Conservation (phyloP, 306 rosid species). For the Senna siamea region DNA sequence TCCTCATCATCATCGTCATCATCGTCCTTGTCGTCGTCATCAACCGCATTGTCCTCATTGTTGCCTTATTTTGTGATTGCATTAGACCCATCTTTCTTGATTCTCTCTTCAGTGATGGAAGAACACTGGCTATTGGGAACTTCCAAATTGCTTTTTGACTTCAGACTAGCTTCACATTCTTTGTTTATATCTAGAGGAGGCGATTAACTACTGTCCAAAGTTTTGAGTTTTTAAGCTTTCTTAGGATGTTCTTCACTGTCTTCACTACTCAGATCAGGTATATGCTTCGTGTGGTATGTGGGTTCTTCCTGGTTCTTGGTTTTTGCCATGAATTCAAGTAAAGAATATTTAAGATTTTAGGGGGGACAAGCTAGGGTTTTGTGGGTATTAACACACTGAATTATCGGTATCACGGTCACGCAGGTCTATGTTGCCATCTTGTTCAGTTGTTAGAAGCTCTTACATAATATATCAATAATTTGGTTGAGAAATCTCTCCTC, state of each 20-base stretch:
- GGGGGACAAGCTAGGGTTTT: conserved; percentile 32
- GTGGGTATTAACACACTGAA: too few species aligned
- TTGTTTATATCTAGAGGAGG: background rate
- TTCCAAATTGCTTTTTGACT: conserved; percentile 22
- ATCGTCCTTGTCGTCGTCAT: background rate
- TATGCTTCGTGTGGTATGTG: conserved; percentile 65
- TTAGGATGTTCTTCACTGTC: conserved; percentile 45
- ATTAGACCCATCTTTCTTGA: conserved; percentile 24
- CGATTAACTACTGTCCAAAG: conserved; percentile 24
- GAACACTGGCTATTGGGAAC: conserved; percentile 32
- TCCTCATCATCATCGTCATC: conserved; percentile 39
- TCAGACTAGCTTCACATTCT: conserved; percentile 10
- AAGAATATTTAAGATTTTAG: background rate
- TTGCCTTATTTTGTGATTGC: conserved; percentile 23
- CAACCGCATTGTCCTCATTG: conserved; percentile 15
- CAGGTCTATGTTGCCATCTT: too few species aligned
- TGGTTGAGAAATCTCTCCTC: too few species aligned
- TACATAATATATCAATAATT: too few species aligned
- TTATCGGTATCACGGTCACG: too few species aligned
- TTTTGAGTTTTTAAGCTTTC: conserved; percentile 57
- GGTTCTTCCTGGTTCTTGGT: conserved; percentile 48
- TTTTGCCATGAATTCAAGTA: conserved; percentile 62
- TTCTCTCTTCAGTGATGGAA: conserved; percentile 28
- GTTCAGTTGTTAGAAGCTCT: too few species aligned
- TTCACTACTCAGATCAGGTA: conserved; percentile 47